phyloP scores from a whole-genome alignment of 78 protist species.

The Creolimax fragrantissima region DNA sequence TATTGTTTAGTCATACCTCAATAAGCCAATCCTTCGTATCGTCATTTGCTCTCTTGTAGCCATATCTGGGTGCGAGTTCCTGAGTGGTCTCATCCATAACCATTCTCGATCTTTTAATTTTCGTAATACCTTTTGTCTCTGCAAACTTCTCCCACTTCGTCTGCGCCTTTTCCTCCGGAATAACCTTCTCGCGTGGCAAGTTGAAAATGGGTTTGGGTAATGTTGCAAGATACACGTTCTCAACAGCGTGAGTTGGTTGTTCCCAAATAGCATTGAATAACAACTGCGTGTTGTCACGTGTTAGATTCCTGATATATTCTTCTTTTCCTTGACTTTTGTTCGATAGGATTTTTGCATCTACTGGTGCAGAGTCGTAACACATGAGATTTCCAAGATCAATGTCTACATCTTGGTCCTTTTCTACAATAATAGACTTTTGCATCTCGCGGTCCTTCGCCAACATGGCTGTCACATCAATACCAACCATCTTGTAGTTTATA shows the following conservation, averaged over 20 bases:
- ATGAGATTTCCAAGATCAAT: background rate
- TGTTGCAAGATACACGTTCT: background rate
- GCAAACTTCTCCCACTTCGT: slow-evolving; percentile 25
- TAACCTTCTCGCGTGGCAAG: background rate
- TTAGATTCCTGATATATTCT: background rate
- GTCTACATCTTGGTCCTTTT: background rate
- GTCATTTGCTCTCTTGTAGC: slow-evolving; percentile 17
- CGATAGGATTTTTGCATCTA: background rate
- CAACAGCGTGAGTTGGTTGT: background rate
- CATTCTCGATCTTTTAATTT: background rate
- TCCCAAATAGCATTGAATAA: background rate
- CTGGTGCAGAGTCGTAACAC: background rate
- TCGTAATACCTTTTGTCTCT: slow-evolving; percentile 11
- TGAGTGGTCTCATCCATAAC: slow-evolving; percentile 10
- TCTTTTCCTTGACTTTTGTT: background rate
- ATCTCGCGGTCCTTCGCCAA: background rate
- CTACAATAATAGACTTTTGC: background rate
- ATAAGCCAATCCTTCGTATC: slow-evolving; percentile 22
- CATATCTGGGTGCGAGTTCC: background rate
- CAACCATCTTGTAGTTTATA: background rate
- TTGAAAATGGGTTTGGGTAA: background rate
- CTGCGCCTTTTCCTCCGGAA: background rate
- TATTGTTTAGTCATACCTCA: background rate
- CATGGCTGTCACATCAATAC: background rate
- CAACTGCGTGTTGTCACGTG: background rate